phyloP scores from a whole-genome alignment of 192 early-diverging fungal genomes.

The Lunasporangiospora selenospora region DNA sequence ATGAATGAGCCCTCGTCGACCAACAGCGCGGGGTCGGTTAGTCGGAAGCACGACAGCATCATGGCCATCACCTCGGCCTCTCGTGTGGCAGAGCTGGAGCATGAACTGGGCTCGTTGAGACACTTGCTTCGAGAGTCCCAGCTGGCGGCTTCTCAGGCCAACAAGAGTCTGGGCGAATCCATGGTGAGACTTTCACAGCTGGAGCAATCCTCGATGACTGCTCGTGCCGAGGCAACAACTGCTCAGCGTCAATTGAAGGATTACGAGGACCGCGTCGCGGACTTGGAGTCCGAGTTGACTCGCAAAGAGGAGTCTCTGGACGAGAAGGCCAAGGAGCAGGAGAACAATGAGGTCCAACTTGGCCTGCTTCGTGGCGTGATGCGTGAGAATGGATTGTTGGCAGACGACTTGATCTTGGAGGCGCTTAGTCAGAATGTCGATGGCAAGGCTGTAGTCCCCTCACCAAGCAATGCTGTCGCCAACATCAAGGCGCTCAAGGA shows the following conservation, averaged over 20 bases:
- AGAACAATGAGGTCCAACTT: constrained; percentile 62
- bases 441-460: background rate
- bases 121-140: constrained; percentile 43
- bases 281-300: constrained; percentile 40
- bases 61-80: constrained; percentile 46
- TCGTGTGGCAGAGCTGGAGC: constrained; percentile 47
- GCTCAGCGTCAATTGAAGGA: constrained; percentile 48
- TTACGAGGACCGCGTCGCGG: constrained; percentile 50
- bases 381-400: constrained; percentile 54
- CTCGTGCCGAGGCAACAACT: constrained; percentile 47
- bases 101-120: constrained; percentile 47
- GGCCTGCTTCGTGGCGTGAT: constrained; percentile 57
- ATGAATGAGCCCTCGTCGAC: constrained; percentile 50
- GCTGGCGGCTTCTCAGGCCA: constrained; percentile 32
- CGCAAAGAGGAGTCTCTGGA: constrained; percentile 52
- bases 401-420: constrained; percentile 46
- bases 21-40: constrained; percentile 30
- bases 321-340: constrained; percentile 55
- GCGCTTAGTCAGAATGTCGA: constrained; percentile 21
- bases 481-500: constrained; percentile 24
- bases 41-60: constrained; percentile 40
- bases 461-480: background rate
- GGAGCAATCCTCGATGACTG: constrained; percentile 52
- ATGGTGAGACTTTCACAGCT: constrained; percentile 54
- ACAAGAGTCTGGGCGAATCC: constrained; percentile 48